A percentile compares a stretch with the other conserved stretches of the same genome.
phyloP scores from a whole-genome alignment of 2,329 filamentous ascomycete genomes.

The Cercospora sp. region DNA sequence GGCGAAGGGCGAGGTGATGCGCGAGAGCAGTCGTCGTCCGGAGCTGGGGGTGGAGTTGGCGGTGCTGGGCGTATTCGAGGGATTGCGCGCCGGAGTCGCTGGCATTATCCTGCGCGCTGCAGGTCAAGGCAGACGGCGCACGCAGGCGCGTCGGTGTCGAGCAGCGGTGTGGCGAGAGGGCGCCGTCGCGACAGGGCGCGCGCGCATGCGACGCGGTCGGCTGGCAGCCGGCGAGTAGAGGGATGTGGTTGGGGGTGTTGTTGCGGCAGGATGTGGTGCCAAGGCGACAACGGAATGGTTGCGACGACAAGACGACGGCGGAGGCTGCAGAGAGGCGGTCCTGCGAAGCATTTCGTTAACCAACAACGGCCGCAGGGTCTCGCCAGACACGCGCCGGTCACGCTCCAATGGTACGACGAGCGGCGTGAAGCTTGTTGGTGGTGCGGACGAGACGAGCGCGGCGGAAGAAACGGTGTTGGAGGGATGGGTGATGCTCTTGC shows the following conservation, averaged over 20 bases:
- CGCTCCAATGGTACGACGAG: neutral
- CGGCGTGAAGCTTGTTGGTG: neutral
- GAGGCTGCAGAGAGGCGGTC: neutral
- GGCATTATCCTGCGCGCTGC: slow-evolving; percentile 21
- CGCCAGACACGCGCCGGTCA: neutral
- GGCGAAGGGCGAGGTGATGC: slow-evolving; percentile 58
- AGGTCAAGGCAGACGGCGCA: neutral
- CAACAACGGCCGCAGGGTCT: neutral
- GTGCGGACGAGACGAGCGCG: neutral
- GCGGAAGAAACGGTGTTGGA: neutral
- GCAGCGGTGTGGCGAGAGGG: neutral
- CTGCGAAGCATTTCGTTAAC: slow-evolving; percentile 3
- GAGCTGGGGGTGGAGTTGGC: slow-evolving; percentile 22
- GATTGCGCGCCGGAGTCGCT: slow-evolving; percentile 16
- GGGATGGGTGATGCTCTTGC: neutral
- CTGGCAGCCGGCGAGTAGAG: neutral
- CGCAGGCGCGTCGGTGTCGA: neutral
- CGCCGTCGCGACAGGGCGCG: slow-evolving; percentile 16
- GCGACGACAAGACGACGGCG: neutral
- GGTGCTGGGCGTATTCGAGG: slow-evolving; percentile 16
- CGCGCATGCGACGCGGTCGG: slow-evolving; percentile 15
- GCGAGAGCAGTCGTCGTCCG: slow-evolving; percentile 50
- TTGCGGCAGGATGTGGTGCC: neutral
- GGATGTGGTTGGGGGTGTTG: neutral
- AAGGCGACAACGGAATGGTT: neutral